phyloP scores from a whole-genome alignment of 768 basidiomycete species.

The Trametes sanguinea region DNA sequence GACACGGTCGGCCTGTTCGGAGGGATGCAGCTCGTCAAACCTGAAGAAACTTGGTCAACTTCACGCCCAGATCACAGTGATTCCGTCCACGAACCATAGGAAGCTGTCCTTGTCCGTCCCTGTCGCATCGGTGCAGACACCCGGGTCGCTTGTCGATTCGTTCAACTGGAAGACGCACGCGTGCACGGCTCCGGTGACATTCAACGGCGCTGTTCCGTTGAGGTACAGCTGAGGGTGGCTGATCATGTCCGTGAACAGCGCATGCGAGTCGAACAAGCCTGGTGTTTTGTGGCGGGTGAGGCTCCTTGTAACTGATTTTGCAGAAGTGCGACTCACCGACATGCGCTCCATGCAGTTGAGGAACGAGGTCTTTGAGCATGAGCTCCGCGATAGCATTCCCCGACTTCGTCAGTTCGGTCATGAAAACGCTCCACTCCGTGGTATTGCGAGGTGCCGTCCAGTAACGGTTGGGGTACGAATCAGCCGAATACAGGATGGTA shows the following conservation, averaged over 20 bases:
- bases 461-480: conserved; percentile 37
- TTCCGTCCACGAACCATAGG: conserved; percentile 43
- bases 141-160: conserved; percentile 31
- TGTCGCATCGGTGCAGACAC: conserved; percentile 39
- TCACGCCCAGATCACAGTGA: background rate
- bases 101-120: conserved; percentile 57
- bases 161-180: conserved; percentile 48
- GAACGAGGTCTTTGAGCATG: conserved; percentile 29
- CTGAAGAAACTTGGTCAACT: conserved; percentile 1
- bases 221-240: conserved; percentile 52
- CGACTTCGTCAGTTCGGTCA: conserved; percentile 35
- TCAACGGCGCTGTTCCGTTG: conserved; percentile 64
- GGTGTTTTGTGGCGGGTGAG: background rate
- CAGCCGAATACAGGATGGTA: conserved; percentile 33
- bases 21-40: conserved; percentile 63
- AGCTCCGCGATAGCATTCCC: conserved; percentile 34
- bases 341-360: conserved; percentile 45
- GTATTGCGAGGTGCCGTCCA: conserved; percentile 36
- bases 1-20: conserved; percentile 57
- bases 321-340: conserved; percentile 45
- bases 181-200: conserved; percentile 54
- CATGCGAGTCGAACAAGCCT: conserved; percentile 65
- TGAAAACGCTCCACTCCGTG: conserved; percentile 38
- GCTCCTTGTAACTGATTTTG: background rate
- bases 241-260: conserved; percentile 61